A percentile compares a stretch with the other conserved stretches of the same genome.
Evolutionary conservation across 768 basidiomycete genomes (phyloP).

Genomic region (Cyclocybe cylindracea): DNA sequence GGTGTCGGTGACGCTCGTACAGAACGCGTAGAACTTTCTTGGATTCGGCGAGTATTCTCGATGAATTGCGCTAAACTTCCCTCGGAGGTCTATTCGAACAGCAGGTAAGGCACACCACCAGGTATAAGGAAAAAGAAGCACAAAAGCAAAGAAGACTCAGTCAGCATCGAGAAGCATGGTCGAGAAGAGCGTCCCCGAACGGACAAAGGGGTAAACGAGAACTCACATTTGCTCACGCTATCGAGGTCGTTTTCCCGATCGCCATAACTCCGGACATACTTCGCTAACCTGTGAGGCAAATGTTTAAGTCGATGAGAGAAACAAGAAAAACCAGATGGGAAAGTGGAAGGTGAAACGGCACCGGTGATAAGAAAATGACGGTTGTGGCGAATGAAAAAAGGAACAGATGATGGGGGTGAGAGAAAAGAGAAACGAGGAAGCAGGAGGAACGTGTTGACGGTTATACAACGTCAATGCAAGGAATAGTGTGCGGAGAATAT

Average conservation of each 20-base stretch:
- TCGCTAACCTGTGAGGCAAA: constrained; percentile 43
- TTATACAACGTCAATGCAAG: background rate
- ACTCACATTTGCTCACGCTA: constrained; percentile 69
- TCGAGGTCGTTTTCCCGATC: constrained; percentile 73
- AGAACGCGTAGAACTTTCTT: constrained; percentile 77
- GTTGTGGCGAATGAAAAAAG: background rate
- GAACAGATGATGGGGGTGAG: background rate
- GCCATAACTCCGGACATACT: constrained; percentile 74
- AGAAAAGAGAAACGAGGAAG: background rate
- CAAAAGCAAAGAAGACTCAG: background rate
- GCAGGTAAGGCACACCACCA: too few species aligned
- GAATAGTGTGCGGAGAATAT: background rate
- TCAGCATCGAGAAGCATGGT: background rate
- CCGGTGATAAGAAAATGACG: background rate
- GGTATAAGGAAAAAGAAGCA: too few species aligned
- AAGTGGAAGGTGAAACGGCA: background rate
- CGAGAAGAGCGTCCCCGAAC: background rate
- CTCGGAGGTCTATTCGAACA: constrained; percentile 51
- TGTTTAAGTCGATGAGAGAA: background rate
- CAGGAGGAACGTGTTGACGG: background rate
- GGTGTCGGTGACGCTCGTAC: constrained; percentile 76
- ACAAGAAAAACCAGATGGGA: background rate
- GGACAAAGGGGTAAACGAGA: background rate
- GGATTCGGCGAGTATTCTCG: constrained; percentile 74
- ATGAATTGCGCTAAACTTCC: constrained; percentile 77